Percentiles rank a stretch among this genome's conserved stretches.
Conservation (phyloP, 129 eudicot genomes). For the Pittosporum tobira region DNA sequence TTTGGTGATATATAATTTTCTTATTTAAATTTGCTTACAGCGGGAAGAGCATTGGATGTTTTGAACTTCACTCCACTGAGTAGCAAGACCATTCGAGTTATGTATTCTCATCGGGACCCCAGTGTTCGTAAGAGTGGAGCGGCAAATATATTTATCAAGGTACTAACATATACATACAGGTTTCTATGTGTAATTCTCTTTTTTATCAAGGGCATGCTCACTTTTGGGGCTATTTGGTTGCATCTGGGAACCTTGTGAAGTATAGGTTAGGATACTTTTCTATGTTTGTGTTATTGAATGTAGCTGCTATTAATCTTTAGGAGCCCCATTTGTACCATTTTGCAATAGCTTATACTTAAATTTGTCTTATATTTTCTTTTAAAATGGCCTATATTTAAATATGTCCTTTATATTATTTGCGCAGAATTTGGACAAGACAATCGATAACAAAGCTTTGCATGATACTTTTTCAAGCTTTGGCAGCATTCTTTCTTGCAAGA, state of each 20-base stretch:
- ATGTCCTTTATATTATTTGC: no score
- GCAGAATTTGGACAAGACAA: constrained; percentile 43
- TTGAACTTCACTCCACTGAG: constrained; percentile 70
- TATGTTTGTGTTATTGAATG: no score
- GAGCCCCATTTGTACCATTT: no score
- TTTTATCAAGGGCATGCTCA: no score
- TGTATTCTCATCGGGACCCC: constrained; percentile 78
- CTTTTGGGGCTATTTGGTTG: no score
- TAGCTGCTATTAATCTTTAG: no score
- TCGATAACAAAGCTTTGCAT: constrained; percentile 42
- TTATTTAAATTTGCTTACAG: constrained; percentile 20
- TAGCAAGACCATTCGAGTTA: constrained; percentile 53
- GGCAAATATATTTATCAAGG: constrained; percentile 75
- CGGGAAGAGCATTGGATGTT: constrained; percentile 64
- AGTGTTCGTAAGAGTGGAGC: constrained; percentile 70
- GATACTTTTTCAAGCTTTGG: constrained; percentile 50
- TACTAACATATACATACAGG: neutral
- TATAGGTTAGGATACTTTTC: no score
- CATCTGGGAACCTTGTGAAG: no score
- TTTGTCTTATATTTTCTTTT: no score
- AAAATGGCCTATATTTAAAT: no score
- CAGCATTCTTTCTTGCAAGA: constrained; percentile 43
- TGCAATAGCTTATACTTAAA: no score
- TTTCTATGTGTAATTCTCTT: neutral
- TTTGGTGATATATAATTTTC: constrained; percentile 2